These are phyloP conservation scores for Scheffersomyces ergatensis DNA, from an alignment of 805 yeast species.

Conservation along the genomic window DNA sequence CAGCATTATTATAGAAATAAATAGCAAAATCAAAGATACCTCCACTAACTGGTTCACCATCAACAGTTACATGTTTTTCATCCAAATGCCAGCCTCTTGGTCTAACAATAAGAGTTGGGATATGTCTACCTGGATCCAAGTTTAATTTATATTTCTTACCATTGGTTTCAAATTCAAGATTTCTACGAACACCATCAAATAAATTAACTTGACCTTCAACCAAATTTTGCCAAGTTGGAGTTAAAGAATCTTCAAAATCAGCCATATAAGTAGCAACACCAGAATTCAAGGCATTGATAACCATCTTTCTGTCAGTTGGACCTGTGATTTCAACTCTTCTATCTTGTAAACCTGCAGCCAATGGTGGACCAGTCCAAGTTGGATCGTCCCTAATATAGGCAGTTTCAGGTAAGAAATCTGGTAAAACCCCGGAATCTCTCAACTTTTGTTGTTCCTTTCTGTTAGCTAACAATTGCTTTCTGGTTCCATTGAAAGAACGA, in stretches of 20 bases:
- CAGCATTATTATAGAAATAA: slow-evolving; percentile 74
- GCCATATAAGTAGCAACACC: slow-evolving; percentile 82
- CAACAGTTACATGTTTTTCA: slow-evolving; percentile 68
- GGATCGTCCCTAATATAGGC: slow-evolving; percentile 65
- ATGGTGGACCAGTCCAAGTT: slow-evolving; percentile 72
- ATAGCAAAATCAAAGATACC: slow-evolving; percentile 78
- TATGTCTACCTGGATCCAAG: slow-evolving; percentile 49
- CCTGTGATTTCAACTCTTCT: slow-evolving; percentile 84
- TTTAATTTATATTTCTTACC: slow-evolving; percentile 45
- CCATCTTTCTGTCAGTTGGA: slow-evolving; percentile 82
- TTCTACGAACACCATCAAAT: slow-evolving; percentile 71
- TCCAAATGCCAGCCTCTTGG: slow-evolving; percentile 89
- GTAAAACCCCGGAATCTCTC: slow-evolving; percentile 60
- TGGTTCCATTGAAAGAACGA: slow-evolving; percentile 63
- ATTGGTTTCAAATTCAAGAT: slow-evolving; percentile 43
- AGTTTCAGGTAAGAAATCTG: slow-evolving; percentile 71
- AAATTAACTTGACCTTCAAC: slow-evolving; percentile 79
- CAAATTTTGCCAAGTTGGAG: slow-evolving; percentile 81
- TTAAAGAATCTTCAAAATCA: slow-evolving; percentile 80
- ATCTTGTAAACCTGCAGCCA: slow-evolving; percentile 70
- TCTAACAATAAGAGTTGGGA: slow-evolving; percentile 78
- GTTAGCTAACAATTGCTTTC: slow-evolving; percentile 58
- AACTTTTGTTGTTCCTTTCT: slow-evolving; percentile 59
- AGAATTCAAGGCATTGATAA: slow-evolving; percentile 76
- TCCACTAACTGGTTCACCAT: slow-evolving; percentile 75